Evolutionary conservation across 1,284 basidiomycete species (phyloP).

Genomic region (Puccinia horiana): DNA sequence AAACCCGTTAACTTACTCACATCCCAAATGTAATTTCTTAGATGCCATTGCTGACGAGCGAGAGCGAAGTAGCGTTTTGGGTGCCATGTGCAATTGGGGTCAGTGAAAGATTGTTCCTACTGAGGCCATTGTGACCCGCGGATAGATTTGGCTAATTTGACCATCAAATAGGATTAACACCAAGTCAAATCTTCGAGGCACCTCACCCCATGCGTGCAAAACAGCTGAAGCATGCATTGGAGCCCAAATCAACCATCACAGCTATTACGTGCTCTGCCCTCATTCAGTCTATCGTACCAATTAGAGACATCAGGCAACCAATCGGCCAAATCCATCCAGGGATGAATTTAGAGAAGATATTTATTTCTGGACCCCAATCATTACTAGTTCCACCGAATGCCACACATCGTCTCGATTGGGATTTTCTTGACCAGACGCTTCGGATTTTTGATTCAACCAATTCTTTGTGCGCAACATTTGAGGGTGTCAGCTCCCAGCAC

Average conservation of each 20-base stretch:
- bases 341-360: slow-evolving; percentile 28
- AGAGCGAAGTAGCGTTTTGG: slow-evolving; percentile 64
- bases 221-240: slow-evolving; percentile 50
- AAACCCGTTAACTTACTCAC: not conserved
- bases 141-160: slow-evolving; percentile 35
- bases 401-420: slow-evolving; percentile 66
- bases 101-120: not conserved
- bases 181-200: slow-evolving; percentile 78
- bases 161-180: slow-evolving; percentile 70
- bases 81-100: slow-evolving; percentile 50
- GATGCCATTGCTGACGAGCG: slow-evolving; percentile 76
- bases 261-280: slow-evolving; percentile 45
- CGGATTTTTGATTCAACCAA: slow-evolving; percentile 68
- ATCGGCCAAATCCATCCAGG: slow-evolving; percentile 45
- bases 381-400: slow-evolving; percentile 42
- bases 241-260: slow-evolving; percentile 45
- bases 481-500: slow-evolving; percentile 39
- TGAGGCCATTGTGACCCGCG: slow-evolving; percentile 5
- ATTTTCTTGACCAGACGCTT: slow-evolving; percentile 63
- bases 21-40: slow-evolving; percentile 25
- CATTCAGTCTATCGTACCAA: slow-evolving; percentile 51
- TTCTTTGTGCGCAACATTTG: slow-evolving; percentile 60
- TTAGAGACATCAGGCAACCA: slow-evolving; percentile 32
- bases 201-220: slow-evolving; percentile 77
- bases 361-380: slow-evolving; percentile 40